A percentile compares a stretch with the other conserved stretches of the same genome.
These are phyloP conservation scores for Solanum chiquidenum DNA, from an alignment of 257 asterid genomes.

Conservation along the genomic window DNA sequence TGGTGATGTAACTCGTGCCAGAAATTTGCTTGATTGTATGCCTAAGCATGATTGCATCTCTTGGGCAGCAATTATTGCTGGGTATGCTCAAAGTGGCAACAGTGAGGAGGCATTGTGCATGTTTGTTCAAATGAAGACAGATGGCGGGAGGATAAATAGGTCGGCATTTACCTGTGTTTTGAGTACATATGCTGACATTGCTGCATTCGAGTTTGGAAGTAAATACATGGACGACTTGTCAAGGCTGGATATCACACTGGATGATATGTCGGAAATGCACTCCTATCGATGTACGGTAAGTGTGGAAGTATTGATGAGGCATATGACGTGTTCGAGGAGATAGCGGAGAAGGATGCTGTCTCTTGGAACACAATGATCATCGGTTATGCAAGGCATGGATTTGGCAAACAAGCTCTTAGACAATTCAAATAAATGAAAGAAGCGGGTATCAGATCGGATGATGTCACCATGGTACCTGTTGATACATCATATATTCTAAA, in stretches of 20 bases:
- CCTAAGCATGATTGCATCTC: conserved; percentile 73
- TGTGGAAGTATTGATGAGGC: conserved; percentile 95
- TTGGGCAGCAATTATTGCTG: conserved; percentile 91
- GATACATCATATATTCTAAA: too few species aligned
- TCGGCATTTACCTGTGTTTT: conserved; percentile 54
- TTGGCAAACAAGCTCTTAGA: conserved; percentile 15
- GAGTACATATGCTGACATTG: conserved; percentile 79
- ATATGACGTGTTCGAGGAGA: conserved; percentile 36
- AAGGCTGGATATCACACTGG: conserved; percentile 78
- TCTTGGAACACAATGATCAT: conserved; percentile 88
- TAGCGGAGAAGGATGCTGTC: conserved; percentile 61
- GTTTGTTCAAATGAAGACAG: conserved; percentile 51
- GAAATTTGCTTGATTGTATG: conserved; percentile 59
- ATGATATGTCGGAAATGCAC: conserved; percentile 77
- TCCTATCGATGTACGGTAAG: conserved; percentile 83
- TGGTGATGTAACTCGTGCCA: conserved; percentile 50
- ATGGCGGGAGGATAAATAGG: conserved; percentile 52
- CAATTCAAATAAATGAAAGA: too few species aligned
- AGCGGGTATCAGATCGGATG: too few species aligned
- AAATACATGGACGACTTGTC: conserved; percentile 55
- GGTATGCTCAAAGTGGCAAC: conserved; percentile 65
- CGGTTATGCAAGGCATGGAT: conserved; percentile 91
- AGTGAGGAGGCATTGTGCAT: conserved; percentile 52
- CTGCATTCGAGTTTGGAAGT: conserved; percentile 84
- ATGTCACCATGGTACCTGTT: too few species aligned